Conservation (phyloP, 805 yeast species). For the Debaryomyces hansenii region DNA sequence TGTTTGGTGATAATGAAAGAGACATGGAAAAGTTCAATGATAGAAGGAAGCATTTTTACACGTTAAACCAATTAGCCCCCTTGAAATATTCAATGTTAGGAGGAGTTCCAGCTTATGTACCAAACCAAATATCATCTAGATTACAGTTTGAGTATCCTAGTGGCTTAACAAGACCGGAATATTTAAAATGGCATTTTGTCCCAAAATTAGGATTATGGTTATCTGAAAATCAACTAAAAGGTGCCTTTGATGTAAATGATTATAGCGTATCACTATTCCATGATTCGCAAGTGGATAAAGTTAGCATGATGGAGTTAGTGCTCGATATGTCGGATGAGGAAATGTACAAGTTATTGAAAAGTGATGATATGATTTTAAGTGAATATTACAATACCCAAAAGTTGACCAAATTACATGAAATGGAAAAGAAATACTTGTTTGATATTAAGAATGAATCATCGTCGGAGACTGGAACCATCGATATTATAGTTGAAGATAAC, state of each 20-base stretch:
- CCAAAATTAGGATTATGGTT: conserved; percentile 21
- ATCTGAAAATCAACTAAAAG: conserved; percentile 4
- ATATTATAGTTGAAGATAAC: background rate
- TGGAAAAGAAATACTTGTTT: conserved; percentile 18
- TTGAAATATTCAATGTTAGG: conserved; percentile 50
- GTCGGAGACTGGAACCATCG: background rate
- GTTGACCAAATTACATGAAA: conserved; percentile 16
- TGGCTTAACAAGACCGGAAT: conserved; percentile 13
- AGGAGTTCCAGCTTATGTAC: conserved; percentile 31
- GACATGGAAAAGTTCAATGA: conserved; percentile 36
- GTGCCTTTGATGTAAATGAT: conserved; percentile 6
- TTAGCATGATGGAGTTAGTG: conserved; percentile 12
- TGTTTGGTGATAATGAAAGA: conserved; percentile 8
- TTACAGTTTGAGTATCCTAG: conserved; percentile 18
- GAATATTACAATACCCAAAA: conserved; percentile 21
- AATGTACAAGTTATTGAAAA: conserved; percentile 16
- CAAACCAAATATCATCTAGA: conserved; percentile 9
- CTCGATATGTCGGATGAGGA: conserved; percentile 26
- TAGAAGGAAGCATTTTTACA: conserved; percentile 55
- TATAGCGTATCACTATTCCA: background rate
- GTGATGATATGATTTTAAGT: conserved; percentile 16
- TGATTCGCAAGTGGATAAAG: conserved; percentile 7
- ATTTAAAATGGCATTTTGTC: conserved; percentile 16
- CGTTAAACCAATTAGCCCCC: conserved; percentile 47
- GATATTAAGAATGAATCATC: background rate